A percentile compares a stretch with the other conserved stretches of the same genome.
Evolutionary conservation across 2,329 filamentous ascomycete species (phyloP).

Genomic region (Phyllosticta citribraziliensis): DNA sequence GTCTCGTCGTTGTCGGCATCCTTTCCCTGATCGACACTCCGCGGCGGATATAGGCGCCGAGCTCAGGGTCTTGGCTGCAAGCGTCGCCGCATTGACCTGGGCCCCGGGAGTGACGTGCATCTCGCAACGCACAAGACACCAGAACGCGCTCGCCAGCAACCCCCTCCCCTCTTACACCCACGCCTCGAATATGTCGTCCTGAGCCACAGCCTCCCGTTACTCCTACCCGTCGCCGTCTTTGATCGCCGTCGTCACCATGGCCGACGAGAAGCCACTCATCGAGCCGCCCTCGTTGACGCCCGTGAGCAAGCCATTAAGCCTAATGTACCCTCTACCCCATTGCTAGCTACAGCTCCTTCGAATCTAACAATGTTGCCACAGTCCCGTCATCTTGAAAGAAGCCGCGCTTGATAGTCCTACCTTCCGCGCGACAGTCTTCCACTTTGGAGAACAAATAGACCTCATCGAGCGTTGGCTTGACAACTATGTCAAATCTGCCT

Average conservation of each 20-base stretch:
- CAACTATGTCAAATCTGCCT: constrained; percentile 53
- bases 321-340: constrained; percentile 27
- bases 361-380: constrained; percentile 20
- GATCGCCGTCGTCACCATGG: constrained; percentile 18
- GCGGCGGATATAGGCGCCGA: not conserved
- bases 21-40: not conserved
- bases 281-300: constrained; percentile 26
- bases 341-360: not conserved
- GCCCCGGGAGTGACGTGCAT: constrained; percentile 4
- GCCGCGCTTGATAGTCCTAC: constrained; percentile 93
- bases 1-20: not conserved
- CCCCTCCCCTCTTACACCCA: not conserved
- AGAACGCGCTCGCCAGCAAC: not conserved
- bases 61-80: not conserved
- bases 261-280: constrained; percentile 20
- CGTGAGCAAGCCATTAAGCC: constrained; percentile 30
- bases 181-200: constrained; percentile 1
- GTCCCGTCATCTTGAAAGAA: constrained; percentile 82
- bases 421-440: constrained; percentile 75
- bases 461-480: constrained; percentile 88
- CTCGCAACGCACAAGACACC: constrained; percentile 1
- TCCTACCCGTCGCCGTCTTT: not conserved
- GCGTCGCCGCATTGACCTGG: not conserved
- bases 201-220: not conserved
- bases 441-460: constrained; percentile 89